phyloP scores from a whole-genome alignment of 1,284 basidiomycete species.

The Cerioporus squamosus region DNA sequence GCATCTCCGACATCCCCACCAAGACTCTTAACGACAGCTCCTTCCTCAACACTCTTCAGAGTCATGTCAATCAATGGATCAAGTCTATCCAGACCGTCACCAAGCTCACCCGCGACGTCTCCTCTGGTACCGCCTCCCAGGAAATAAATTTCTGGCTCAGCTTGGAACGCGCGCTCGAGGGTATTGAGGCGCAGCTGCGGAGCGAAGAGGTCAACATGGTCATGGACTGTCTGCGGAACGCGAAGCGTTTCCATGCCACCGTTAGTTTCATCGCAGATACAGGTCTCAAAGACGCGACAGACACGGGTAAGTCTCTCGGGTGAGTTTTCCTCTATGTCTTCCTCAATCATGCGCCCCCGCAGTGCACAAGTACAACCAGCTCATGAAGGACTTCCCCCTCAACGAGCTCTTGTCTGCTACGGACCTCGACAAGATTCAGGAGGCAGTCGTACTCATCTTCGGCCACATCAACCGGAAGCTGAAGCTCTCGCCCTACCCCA shows the following conservation, averaged over 20 bases:
- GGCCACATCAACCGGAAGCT: conserved; percentile 96
- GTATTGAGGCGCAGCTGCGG: conserved; percentile 89
- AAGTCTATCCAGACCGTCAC: conserved; percentile 98
- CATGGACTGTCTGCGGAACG: conserved; percentile 93
- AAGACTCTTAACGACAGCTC: conserved; percentile 83
- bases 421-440: conserved; percentile 93
- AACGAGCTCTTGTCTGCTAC: conserved; percentile 96
- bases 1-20: conserved; percentile 77
- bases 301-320: conserved; percentile 62
- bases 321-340: not conserved
- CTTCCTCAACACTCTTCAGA: conserved; percentile 94
- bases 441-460: conserved; percentile 88
- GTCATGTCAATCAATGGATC: conserved; percentile 97
- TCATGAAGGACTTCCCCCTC: conserved; percentile 99
- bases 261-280: conserved; percentile 99
- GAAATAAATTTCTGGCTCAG: conserved; percentile 99
- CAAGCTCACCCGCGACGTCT: conserved; percentile 91
- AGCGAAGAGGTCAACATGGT: conserved; percentile 95
- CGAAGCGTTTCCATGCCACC: conserved; percentile 96
- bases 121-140: conserved; percentile 94
- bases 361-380: conserved; percentile 97
- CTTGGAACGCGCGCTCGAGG: conserved; percentile 91
- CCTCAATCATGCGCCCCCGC: not conserved
- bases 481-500: conserved; percentile 94
- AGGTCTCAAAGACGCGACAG: conserved; percentile 91